Conservation (phyloP, 2,329 filamentous ascomycete species). For the Aspergillus versicolor region DNA sequence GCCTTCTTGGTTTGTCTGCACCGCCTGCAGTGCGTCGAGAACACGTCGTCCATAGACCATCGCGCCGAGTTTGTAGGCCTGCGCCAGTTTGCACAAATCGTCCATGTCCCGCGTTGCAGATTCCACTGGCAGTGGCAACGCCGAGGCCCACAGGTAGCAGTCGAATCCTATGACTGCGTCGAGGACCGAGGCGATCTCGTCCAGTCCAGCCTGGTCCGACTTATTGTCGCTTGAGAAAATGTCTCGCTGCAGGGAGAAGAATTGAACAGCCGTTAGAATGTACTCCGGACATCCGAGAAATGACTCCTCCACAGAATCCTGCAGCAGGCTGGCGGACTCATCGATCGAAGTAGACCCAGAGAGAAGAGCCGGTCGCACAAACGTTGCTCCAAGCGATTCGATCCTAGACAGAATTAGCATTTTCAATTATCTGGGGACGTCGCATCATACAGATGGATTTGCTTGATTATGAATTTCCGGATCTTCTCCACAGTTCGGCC, state of each 20-base stretch:
- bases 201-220: constrained; percentile 5
- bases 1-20: background rate
- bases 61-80: constrained; percentile 30
- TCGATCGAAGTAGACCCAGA: constrained; percentile 21
- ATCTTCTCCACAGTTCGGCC: constrained; percentile 30
- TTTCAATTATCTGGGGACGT: no score
- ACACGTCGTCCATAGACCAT: constrained; percentile 33
- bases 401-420: constrained; percentile 23
- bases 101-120: constrained; percentile 16
- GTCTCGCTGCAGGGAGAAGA: constrained; percentile 28
- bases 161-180: constrained; percentile 26
- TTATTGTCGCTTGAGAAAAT: constrained; percentile 12
- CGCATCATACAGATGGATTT: constrained; percentile 27
- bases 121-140: constrained; percentile 11
- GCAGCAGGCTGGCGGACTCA: constrained; percentile 12
- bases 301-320: constrained; percentile 32
- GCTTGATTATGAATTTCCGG: constrained; percentile 29
- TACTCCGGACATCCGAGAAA: constrained; percentile 39
- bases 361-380: constrained; percentile 32
- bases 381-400: constrained; percentile 33
- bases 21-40: constrained; percentile 23
- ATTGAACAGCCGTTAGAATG: constrained; percentile 29
- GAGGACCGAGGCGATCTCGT: constrained; percentile 18
- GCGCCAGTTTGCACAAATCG: constrained; percentile 27
- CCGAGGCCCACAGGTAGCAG: constrained; percentile 26